phyloP scores from a whole-genome alignment of 495 filamentous ascomycete species.

The Cairneyella variabilis region DNA sequence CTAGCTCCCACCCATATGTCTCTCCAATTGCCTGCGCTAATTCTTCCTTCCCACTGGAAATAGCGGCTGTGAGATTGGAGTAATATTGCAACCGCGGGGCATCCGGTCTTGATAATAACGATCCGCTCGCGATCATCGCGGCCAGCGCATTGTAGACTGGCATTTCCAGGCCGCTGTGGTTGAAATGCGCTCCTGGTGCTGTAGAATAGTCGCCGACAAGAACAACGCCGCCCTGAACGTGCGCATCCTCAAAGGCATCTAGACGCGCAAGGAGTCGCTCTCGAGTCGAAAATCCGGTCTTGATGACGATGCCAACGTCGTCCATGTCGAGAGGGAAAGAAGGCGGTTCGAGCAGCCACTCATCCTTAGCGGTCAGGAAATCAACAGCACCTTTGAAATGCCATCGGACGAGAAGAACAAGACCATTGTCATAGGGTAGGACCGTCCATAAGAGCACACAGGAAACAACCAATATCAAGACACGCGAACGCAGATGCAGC shows the following conservation, averaged over 20 bases:
- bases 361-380: not conserved
- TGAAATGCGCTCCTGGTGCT: not conserved
- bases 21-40: slow-evolving; percentile 23
- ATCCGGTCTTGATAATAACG: slow-evolving; percentile 10
- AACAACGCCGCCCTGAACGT: slow-evolving; percentile 31
- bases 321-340: slow-evolving; percentile 12
- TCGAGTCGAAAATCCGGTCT: slow-evolving; percentile 43
- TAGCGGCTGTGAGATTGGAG: slow-evolving; percentile 28
- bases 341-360: not conserved
- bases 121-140: not conserved
- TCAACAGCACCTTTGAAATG: slow-evolving; percentile 1
- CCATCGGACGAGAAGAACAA: slow-evolving; percentile 9
- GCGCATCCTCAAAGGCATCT: slow-evolving; percentile 30
- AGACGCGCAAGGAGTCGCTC: slow-evolving; percentile 33
- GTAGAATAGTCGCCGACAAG: slow-evolving; percentile 36
- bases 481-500: not conserved
- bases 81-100: slow-evolving; percentile 32
- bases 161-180: not conserved
- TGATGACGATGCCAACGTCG: slow-evolving; percentile 40
- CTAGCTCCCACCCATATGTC: slow-evolving; percentile 42
- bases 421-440: slow-evolving; percentile 9
- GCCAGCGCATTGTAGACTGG: slow-evolving; percentile 17
- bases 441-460: not conserved
- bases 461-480: slow-evolving; percentile 2
- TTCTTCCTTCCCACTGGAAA: slow-evolving; percentile 33